These are phyloP conservation scores for Gossypium bickii DNA, from an alignment of 345 rosid genomes.

Conservation along the genomic window DNA sequence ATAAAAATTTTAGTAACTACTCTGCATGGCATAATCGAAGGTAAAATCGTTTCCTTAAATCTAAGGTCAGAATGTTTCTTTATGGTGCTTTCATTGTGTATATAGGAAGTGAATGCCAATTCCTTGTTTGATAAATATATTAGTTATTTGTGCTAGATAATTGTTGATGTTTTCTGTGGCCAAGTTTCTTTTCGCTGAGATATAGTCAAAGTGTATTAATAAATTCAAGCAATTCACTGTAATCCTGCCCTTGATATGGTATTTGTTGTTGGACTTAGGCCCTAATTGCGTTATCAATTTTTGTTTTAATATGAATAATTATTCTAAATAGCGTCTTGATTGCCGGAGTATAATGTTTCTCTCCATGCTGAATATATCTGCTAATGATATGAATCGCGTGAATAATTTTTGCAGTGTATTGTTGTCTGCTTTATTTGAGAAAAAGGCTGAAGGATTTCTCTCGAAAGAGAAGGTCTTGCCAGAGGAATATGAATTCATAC, in stretches of 20 bases:
- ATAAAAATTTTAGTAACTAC: slow-evolving; percentile 72
- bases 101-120: background rate
- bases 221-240: background rate
- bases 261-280: background rate
- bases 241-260: background rate
- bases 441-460: slow-evolving; percentile 47
- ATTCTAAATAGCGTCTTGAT: background rate
- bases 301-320: background rate
- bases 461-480: slow-evolving; percentile 49
- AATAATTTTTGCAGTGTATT: slow-evolving; percentile 60
- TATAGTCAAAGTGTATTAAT: background rate
- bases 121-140: background rate
- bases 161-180: background rate
- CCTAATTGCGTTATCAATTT: background rate
- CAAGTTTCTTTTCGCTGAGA: background rate
- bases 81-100: slow-evolving; percentile 10
- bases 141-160: background rate
- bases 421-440: slow-evolving; percentile 57
- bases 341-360: background rate
- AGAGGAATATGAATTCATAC: slow-evolving; percentile 67
- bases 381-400: background rate
- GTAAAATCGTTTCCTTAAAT: slow-evolving; percentile 33
- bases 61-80: background rate
- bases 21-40: slow-evolving; percentile 99
- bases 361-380: background rate